Percentiles rank a stretch among this genome's conserved stretches.
Conservation (phyloP, 1,284 basidiomycete genomes). For the Blastosporella zonata region DNA sequence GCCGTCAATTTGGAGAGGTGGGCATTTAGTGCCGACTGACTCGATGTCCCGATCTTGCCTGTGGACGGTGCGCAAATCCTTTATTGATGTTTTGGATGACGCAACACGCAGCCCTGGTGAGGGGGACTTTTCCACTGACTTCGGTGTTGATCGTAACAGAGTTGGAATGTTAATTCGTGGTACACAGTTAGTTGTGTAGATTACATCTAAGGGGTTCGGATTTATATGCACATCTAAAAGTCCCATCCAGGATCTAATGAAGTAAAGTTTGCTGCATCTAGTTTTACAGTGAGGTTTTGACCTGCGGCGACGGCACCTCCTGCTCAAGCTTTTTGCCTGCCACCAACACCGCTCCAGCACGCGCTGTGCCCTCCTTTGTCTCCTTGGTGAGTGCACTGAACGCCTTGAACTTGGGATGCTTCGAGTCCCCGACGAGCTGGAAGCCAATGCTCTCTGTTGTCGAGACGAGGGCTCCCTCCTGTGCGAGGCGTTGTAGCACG, state of each 20-base stretch:
- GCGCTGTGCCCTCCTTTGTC: constrained; percentile 61
- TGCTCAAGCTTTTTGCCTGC: background rate
- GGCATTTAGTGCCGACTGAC: background rate
- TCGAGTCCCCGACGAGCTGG: constrained; percentile 76
- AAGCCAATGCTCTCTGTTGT: constrained; percentile 84
- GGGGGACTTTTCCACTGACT: too few species aligned
- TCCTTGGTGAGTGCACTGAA: constrained; percentile 78
- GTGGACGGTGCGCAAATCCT: too few species aligned
- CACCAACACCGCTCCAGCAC: constrained; percentile 35
- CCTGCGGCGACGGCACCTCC: background rate
- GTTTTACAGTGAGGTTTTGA: constrained; percentile 11
- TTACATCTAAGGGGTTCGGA: background rate
- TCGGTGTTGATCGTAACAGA: too few species aligned
- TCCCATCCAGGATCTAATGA: background rate
- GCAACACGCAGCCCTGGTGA: too few species aligned
- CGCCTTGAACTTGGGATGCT: constrained; percentile 66
- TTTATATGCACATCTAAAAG: background rate
- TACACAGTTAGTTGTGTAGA: too few species aligned
- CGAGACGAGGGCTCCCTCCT: constrained; percentile 74
- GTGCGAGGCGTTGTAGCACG: constrained; percentile 65
- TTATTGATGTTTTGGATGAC: too few species aligned
- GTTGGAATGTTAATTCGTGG: too few species aligned
- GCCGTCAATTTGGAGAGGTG: constrained; percentile 15
- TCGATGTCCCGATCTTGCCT: too few species aligned
- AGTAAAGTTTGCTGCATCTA: background rate